Conservation (phyloP, 1,139 yeast species). For the Saccharomycopsis hybrid region DNA sequence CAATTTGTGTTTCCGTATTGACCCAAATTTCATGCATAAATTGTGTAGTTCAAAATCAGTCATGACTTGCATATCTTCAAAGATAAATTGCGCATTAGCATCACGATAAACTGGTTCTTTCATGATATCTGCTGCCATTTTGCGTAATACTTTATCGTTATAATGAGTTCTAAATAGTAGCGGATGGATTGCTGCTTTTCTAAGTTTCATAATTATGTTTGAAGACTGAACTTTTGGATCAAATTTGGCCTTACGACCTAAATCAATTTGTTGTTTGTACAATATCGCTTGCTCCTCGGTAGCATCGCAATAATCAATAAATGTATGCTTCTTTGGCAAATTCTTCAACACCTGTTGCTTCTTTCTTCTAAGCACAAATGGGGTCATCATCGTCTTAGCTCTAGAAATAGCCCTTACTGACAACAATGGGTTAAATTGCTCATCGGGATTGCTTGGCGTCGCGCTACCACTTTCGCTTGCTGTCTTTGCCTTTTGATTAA, state of each 20-base stretch:
- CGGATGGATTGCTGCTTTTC: slow-evolving; percentile 76
- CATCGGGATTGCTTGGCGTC: slow-evolving; percentile 5
- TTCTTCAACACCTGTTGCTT: slow-evolving; percentile 88
- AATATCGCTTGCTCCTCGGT: slow-evolving; percentile 49
- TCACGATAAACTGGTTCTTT: slow-evolving; percentile 69
- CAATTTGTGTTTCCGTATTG: slow-evolving; percentile 50
- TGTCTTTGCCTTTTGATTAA: slow-evolving; percentile 78
- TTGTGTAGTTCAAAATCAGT: slow-evolving; percentile 80
- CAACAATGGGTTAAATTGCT: slow-evolving; percentile 62
- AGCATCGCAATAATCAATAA: slow-evolving; percentile 59
- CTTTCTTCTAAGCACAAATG: slow-evolving; percentile 86
- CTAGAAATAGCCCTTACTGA: slow-evolving; percentile 87
- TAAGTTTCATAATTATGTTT: slow-evolving; percentile 60
- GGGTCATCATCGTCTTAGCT: slow-evolving; percentile 98
- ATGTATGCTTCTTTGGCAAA: slow-evolving; percentile 69
- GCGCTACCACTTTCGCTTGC: slow-evolving; percentile 25
- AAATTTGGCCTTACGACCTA: slow-evolving; percentile 44
- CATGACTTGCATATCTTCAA: slow-evolving; percentile 96
- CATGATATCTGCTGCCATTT: slow-evolving; percentile 76
- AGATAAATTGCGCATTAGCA: slow-evolving; percentile 70
- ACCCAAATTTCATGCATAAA: slow-evolving; percentile 69
- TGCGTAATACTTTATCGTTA: slow-evolving; percentile 43
- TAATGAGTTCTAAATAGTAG: slow-evolving; percentile 58
- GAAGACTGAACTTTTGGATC: slow-evolving; percentile 38
- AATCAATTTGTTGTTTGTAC: slow-evolving; percentile 51